A percentile compares a stretch with the other conserved stretches of the same genome.
Conservation (phyloP, 768 basidiomycete species). For the Lactarius quietus region DNA sequence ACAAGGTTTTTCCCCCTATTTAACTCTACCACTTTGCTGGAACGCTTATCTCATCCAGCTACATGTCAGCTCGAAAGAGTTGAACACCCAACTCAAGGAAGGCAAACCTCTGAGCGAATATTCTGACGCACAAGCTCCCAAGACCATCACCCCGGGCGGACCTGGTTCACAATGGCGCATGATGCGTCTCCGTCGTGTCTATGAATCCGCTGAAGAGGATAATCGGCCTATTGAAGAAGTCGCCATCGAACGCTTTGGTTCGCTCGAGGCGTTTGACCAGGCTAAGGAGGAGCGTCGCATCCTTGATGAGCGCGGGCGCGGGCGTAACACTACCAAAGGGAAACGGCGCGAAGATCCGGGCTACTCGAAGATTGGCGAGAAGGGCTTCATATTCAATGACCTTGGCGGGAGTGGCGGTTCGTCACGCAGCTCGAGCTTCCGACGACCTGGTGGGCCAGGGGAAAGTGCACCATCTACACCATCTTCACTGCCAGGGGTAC, state of each 20-base stretch:
- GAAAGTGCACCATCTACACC: slow-evolving; percentile 60
- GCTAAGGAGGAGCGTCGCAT: slow-evolving; percentile 83
- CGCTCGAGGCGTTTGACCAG: slow-evolving; percentile 80
- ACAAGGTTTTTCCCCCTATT: slow-evolving; percentile 51
- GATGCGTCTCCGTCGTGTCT: slow-evolving; percentile 90
- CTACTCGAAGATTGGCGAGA: slow-evolving; percentile 40
- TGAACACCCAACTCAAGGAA: slow-evolving; percentile 55
- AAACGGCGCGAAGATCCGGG: slow-evolving; percentile 29
- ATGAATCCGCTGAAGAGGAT: slow-evolving; percentile 89
- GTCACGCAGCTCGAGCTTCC: slow-evolving; percentile 83
- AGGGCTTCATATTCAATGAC: slow-evolving; percentile 68
- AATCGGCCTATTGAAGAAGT: slow-evolving; percentile 67
- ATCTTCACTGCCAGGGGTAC: slow-evolving; percentile 35
- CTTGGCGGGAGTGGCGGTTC: slow-evolving; percentile 58
- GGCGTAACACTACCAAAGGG: slow-evolving; percentile 39
- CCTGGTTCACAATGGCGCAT: slow-evolving; percentile 97
- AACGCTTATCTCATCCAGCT: slow-evolving; percentile 40
- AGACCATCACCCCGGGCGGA: slow-evolving; percentile 70
- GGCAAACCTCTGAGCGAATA: slow-evolving; percentile 39
- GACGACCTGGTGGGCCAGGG: slow-evolving; percentile 66
- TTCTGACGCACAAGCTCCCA: slow-evolving; percentile 42
- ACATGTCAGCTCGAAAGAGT: slow-evolving; percentile 56
- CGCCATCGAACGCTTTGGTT: slow-evolving; percentile 85
- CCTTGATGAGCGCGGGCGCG: slow-evolving; percentile 69
- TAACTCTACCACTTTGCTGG: neutral